Percentiles rank a stretch among this genome's conserved stretches.
Conservation (phyloP, 2,329 filamentous ascomycete species). For the Beauveria asiatica region DNA sequence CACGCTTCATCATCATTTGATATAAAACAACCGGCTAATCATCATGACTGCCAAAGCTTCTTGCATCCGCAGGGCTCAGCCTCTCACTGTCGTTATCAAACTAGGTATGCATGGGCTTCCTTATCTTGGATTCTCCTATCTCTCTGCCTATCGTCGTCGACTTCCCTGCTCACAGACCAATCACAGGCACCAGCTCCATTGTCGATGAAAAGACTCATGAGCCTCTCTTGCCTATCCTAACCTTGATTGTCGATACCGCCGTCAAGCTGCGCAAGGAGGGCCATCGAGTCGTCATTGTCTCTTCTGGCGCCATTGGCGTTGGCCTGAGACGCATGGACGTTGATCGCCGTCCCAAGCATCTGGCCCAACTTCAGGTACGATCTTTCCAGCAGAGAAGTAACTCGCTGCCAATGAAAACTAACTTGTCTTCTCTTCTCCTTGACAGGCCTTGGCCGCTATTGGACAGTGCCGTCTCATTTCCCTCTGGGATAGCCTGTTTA, state of each 20-base stretch:
- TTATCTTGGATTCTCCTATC: conserved; percentile 2
- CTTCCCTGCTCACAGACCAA: not conserved
- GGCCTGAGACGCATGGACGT: conserved; percentile 86
- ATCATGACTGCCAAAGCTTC: conserved; percentile 14
- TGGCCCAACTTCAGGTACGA: conserved; percentile 65
- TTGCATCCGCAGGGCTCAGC: conserved; percentile 20
- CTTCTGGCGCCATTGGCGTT: conserved; percentile 92
- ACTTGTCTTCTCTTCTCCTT: not conserved
- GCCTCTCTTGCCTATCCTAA: conserved; percentile 82
- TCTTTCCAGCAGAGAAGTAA: not conserved
- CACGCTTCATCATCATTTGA: conserved; percentile 10
- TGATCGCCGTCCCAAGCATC: conserved; percentile 77
- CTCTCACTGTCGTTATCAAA: conserved; percentile 77
- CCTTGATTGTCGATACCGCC: conserved; percentile 88
- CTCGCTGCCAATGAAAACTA: not conserved
- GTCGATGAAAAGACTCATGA: conserved; percentile 94
- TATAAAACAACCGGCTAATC: not conserved
- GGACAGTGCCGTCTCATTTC: conserved; percentile 93
- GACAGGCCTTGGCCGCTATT: conserved; percentile 79
- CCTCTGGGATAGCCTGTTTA: conserved; percentile 90
- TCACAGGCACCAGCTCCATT: conserved; percentile 90
- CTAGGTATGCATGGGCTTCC: conserved; percentile 51
- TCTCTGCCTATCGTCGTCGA: not conserved
- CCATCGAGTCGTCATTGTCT: conserved; percentile 90
- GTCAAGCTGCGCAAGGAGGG: conserved; percentile 82